Evolutionary conservation across 2,329 filamentous ascomycete genomes (phyloP), one percentile per base, ranked within the genome.

Genomic region (Aphanocladium album): DNA sequence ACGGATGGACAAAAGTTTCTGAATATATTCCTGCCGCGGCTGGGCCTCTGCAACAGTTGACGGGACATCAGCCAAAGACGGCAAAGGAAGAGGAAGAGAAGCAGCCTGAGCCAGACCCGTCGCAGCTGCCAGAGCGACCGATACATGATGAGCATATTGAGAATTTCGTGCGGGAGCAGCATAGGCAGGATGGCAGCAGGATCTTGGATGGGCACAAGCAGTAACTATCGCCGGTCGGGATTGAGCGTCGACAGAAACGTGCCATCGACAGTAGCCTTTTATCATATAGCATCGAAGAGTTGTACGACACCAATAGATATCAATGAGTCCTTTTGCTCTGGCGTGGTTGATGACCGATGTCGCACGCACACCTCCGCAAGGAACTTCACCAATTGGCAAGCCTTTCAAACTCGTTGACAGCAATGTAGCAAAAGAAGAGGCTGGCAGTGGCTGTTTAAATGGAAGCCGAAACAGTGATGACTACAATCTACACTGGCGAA

Each of bases 151-250:
- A 67, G 5, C 75, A 79, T 65, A 82, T 84, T 54, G 80, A 81
- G 62, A 77, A 81, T 30, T 83, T 83, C 62, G 70, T 84, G 35
- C 74, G 78, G 54, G 79, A 82, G 53, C 80, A 83, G 70, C 79
- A 83, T 65, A 69, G 75, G 43, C 77, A 75, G 62, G 71, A 66
- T 33, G 64, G 70, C 12, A 69, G 73, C 25, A 68, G 67, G 7
- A 50, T 70, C 21, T 60, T 69, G 55, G 57, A 68, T 60, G 57
- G 49, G 19, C 30, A 54, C 47, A 53, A 65, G 9, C 39, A 59
- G 39, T 50, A 58, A n/a, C 23, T 33, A 17, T 5, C 30, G 21
- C 14, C 23, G 17, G 23, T 35, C 14, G 27, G 17, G 3, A 23
- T 49, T 25, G 46, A 39, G 35, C 35, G 12, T 16, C 7, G 16